phyloP scores from a whole-genome alignment of 306 rosid genomes.

The Canavalia gladiata region DNA sequence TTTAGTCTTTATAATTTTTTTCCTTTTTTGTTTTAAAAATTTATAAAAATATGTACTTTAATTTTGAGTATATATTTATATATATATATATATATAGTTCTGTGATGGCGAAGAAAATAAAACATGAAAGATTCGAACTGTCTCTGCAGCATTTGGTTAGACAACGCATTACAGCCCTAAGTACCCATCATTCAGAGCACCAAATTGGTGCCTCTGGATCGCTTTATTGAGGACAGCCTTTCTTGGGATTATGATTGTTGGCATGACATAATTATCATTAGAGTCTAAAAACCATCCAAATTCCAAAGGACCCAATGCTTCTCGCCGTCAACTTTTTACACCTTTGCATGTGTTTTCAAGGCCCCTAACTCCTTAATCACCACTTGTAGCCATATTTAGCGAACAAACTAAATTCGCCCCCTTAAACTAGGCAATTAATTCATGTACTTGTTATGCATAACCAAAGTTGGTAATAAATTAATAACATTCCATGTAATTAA shows the following conservation, averaged over 20 bases:
- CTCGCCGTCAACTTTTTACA: slow-evolving; percentile 18
- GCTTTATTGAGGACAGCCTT: slow-evolving; percentile 32
- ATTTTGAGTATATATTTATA: too few relatives aligned
- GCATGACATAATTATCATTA: slow-evolving; percentile 21
- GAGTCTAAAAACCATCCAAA: neutral
- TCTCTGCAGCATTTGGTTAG: slow-evolving; percentile 27
- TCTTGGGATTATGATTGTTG: slow-evolving; percentile 15
- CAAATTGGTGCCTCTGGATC: slow-evolving; percentile 35
- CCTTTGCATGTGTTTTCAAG: neutral
- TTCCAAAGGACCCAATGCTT: slow-evolving; percentile 17
- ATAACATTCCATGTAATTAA: neutral
- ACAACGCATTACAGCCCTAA: slow-evolving; percentile 48
- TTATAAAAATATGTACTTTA: too few relatives aligned
- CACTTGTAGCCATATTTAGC: neutral
- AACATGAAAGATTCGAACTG: slow-evolving; percentile 40
- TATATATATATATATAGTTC: too few relatives aligned
- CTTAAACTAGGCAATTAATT: neutral
- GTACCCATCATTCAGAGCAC: slow-evolving; percentile 6
- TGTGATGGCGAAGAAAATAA: slow-evolving; percentile 7
- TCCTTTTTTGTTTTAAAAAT: too few relatives aligned
- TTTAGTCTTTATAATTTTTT: too few relatives aligned
- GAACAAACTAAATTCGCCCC: neutral
- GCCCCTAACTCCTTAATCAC: neutral
- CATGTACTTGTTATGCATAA: neutral
- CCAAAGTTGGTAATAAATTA: neutral